A percentile compares a stretch with the other conserved stretches of the same genome.
These are phyloP conservation scores for Saccharomyces hybrid DNA, from an alignment of 1,139 yeast genomes.

Conservation along the genomic window DNA sequence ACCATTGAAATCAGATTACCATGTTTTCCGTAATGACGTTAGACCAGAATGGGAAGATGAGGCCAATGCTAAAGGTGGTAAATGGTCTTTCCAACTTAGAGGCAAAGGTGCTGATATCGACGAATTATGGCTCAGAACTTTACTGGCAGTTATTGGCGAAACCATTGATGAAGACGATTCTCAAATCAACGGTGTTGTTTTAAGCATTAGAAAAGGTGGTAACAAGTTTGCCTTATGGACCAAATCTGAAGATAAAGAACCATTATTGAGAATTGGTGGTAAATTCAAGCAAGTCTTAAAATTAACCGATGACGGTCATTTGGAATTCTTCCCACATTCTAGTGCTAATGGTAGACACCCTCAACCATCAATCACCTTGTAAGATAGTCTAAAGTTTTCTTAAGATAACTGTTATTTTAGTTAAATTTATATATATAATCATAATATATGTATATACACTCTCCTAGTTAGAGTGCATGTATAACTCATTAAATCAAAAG, in stretches of 20 bases:
- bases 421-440: slow-evolving; percentile 5
- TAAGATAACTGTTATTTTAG: background rate
- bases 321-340: slow-evolving; percentile 32
- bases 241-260: slow-evolving; percentile 61
- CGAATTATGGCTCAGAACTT: slow-evolving; percentile 88
- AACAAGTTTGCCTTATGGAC: slow-evolving; percentile 94
- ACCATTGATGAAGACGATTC: slow-evolving; percentile 67
- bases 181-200: slow-evolving; percentile 92
- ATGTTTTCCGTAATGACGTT: slow-evolving; percentile 87
- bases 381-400: slow-evolving; percentile 13
- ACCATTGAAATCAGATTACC: slow-evolving; percentile 91
- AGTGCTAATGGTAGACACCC: slow-evolving; percentile 31
- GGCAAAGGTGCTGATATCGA: slow-evolving; percentile 62
- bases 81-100: slow-evolving; percentile 79
- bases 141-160: slow-evolving; percentile 91
- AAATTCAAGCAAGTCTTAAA: slow-evolving; percentile 52
- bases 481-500: background rate
- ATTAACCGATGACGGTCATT: slow-evolving; percentile 28
- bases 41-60: slow-evolving; percentile 99
- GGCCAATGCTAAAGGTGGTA: slow-evolving; percentile 85
- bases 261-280: slow-evolving; percentile 65
- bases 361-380: slow-evolving; percentile 31
- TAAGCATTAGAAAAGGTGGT: slow-evolving; percentile 77
- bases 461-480: background rate
- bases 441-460: slow-evolving; percentile 2